Evolutionary conservation across 768 basidiomycete genomes (phyloP).

Genomic region (Lentinula aciculospora): DNA sequence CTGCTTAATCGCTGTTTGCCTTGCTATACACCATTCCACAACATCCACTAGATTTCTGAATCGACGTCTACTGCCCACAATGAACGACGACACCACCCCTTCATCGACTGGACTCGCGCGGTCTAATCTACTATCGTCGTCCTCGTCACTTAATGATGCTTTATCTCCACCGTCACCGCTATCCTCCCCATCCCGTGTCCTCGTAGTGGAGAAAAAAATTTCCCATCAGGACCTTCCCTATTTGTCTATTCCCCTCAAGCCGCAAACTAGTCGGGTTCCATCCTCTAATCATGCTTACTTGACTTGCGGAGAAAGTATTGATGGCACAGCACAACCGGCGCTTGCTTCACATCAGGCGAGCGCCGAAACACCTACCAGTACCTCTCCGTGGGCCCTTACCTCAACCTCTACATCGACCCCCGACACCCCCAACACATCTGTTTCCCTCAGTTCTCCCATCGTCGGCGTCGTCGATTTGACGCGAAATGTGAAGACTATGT

Average conservation of each 20-base stretch:
- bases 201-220: neutral
- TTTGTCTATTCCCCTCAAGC: neutral
- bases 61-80: neutral
- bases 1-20: neutral
- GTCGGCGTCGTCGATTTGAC: constrained; percentile 29
- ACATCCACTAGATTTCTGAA: neutral
- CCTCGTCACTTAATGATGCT: too few relatives aligned
- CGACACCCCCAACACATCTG: constrained; percentile 22
- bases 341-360: too few relatives aligned
- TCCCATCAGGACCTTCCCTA: constrained; percentile 1
- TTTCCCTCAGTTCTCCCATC: constrained; percentile 23
- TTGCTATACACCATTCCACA: neutral
- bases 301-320: neutral
- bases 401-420: constrained; percentile 10
- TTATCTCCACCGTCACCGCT: neutral
- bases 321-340: too few relatives aligned
- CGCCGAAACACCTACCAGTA: neutral
- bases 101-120: too few relatives aligned
- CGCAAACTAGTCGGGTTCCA: neutral
- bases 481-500: constrained; percentile 17
- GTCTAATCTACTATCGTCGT: too few relatives aligned
- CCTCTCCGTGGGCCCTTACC: neutral
- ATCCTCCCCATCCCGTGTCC: neutral
- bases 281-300: neutral
- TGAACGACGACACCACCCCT: neutral